A percentile compares a stretch with the other conserved stretches of the same genome.
Conservation (phyloP, 1,284 basidiomycete species). For the Heliocybe sulcata region DNA sequence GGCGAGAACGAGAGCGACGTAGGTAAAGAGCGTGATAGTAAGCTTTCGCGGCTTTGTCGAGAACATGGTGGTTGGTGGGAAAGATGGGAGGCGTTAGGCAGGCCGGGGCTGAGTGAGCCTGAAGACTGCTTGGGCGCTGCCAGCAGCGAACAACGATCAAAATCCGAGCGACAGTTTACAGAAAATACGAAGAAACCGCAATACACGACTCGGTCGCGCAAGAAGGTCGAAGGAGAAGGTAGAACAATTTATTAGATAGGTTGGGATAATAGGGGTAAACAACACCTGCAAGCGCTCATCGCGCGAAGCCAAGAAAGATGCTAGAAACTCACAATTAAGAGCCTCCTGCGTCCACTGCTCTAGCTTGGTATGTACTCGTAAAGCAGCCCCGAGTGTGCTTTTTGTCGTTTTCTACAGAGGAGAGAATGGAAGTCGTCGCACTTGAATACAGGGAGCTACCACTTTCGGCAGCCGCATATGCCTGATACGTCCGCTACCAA, state of each 20-base stretch:
- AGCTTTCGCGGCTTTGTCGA: constrained; percentile 32
- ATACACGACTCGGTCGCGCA: neutral
- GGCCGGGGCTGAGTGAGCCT: constrained; percentile 3
- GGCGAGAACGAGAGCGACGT: constrained; percentile 41
- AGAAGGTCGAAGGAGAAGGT: neutral
- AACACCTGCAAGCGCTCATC: neutral
- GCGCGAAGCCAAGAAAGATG: neutral
- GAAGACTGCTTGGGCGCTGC: neutral
- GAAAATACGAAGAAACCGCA: neutral
- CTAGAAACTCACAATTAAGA: neutral
- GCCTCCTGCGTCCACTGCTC: neutral
- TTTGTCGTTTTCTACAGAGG: neutral
- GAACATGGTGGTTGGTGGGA: constrained; percentile 31
- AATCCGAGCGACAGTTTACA: neutral
- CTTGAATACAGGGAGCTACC: neutral
- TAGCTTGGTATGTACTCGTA: neutral
- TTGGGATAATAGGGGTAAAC: neutral
- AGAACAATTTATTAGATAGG: neutral
- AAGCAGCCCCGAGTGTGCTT: neutral
- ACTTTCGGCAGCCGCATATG: neutral
- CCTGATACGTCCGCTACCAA: neutral
- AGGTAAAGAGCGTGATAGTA: constrained; percentile 58
- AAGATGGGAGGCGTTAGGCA: constrained; percentile 5
- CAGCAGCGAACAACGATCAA: neutral
- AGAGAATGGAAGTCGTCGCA: neutral